These are phyloP conservation scores for Syzygium syzygioides DNA, from an alignment of 441 rosid species.

Conservation along the genomic window DNA sequence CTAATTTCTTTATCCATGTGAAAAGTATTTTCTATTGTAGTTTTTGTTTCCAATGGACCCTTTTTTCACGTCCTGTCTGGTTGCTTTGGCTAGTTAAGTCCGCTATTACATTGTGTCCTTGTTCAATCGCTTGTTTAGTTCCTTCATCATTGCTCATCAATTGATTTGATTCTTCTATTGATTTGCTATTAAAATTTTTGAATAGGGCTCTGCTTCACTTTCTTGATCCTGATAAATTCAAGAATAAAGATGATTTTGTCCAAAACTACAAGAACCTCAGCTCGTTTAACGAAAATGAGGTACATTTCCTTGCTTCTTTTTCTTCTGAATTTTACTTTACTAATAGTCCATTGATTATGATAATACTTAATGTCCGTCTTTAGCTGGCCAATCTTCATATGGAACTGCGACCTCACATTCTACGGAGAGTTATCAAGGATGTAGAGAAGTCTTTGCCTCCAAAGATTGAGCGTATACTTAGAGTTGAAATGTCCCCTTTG, in stretches of 20 bases:
- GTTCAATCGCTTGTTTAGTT: neutral
- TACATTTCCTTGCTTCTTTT: conserved; percentile 16
- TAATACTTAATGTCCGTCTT: conserved; percentile 1
- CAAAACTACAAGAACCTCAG: conserved; percentile 98
- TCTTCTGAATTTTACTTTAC: neutral
- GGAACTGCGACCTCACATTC: conserved; percentile 99
- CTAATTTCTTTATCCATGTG: neutral
- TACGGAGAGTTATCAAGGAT: conserved; percentile 98
- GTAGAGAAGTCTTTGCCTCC: conserved; percentile 99
- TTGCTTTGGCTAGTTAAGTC: neutral
- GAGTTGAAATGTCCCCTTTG: conserved; percentile 99
- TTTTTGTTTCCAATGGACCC: neutral
- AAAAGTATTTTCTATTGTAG: neutral
- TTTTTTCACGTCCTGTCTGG: neutral
- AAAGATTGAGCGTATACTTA: conserved; percentile 95
- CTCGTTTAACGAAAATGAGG: conserved; percentile 97
- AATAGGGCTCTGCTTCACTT: conserved; percentile 98
- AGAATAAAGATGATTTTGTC: conserved; percentile 90
- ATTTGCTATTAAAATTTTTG: neutral
- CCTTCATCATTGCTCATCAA: neutral
- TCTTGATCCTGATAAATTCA: conserved; percentile 92
- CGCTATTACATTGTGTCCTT: neutral
- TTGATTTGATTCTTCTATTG: neutral
- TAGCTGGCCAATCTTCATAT: conserved; percentile 98
- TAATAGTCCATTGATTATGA: neutral